Evolutionary conservation across 1,139 yeast genomes (phyloP), one percentile per base, ranked within the genome.

Genomic region (Debaryomycetaceae sp.): DNA sequence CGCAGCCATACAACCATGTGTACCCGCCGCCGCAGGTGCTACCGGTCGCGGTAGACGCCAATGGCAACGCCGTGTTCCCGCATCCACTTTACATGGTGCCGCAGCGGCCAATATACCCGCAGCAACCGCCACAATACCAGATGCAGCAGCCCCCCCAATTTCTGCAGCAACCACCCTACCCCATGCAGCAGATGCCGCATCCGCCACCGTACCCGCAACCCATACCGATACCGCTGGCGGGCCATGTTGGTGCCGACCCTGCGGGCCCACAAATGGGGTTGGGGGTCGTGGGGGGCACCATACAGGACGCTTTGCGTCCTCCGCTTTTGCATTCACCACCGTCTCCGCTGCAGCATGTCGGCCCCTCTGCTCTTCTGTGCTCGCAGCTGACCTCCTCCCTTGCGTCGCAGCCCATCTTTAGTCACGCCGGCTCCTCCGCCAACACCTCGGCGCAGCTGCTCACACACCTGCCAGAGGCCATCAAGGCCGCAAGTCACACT

Each of bases 41-140:
- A 16, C 62, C 65, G 3, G 52, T 61, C 14, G 46, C 61, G 5
- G 46, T 61, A 12, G 65, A 61, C 43, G 48, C 56, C 29, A 58
- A 57, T 37, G 68, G 68, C 4, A 54, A 55, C 36, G 55, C 56
- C 14, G 49, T 58, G 30, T 61, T 45, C 34, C 56, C 60, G 18
- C 55, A 56, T 29, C 67, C 69, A 2, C 59, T 63, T 3, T 62
- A 61, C 38, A 49, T 61, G 23, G 50, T 61, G 7, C 56, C 57
- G 15, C 20, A 14, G 17, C 29, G 14, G 23, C 29, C 20, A 18
- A 5, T 15, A 9, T 9, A 13, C 12, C 28, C 14, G 15, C 43
- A 34, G 32, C 37, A 36, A 33, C 24, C 16, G 14, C 34, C 28
- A 25, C 14, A 18, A 8, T 25, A 25, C 12, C 27, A 17, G 27